phyloP scores from a whole-genome alignment of 345 rosid genomes.

The Camelina laxa region DNA sequence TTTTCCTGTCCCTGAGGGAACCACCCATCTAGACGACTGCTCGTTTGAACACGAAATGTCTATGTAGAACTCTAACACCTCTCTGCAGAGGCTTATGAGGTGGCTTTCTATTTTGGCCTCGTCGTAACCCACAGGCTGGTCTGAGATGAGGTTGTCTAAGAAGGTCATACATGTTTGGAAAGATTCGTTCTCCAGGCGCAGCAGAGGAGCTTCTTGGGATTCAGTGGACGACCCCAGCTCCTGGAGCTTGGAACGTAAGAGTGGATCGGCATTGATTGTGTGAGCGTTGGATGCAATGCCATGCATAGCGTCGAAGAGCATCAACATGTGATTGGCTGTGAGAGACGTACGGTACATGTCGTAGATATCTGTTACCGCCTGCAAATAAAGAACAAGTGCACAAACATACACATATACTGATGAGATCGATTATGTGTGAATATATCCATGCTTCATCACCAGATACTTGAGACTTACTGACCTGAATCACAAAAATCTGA shows the following conservation, averaged over 20 bases:
- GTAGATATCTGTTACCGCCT: constrained; percentile 93
- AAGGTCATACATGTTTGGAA: constrained; percentile 83
- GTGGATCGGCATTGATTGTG: constrained; percentile 56
- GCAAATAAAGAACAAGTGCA: constrained; percentile 38
- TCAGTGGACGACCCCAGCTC: constrained; percentile 76
- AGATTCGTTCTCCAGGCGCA: constrained; percentile 84
- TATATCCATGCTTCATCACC: constrained; percentile 1
- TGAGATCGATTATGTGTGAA: neutral
- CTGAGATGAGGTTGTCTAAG: constrained; percentile 70
- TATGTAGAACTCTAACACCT: constrained; percentile 72
- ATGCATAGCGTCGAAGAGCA: constrained; percentile 73
- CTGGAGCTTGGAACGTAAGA: constrained; percentile 66
- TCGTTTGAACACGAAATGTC: constrained; percentile 55
- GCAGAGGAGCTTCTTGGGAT: constrained; percentile 84
- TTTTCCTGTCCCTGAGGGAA: constrained; percentile 79
- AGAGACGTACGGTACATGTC: constrained; percentile 66
- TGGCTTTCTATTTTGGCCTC: constrained; percentile 63
- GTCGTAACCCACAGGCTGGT: constrained; percentile 59
- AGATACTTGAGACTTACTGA: constrained; percentile 34
- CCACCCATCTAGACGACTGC: constrained; percentile 53
- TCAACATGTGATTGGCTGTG: constrained; percentile 61
- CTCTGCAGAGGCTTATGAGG: constrained; percentile 66
- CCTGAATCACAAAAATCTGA: constrained; percentile 88
- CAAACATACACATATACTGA: constrained; percentile 8
- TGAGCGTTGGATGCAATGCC: constrained; percentile 76